Base-by-base conservation (phyloP, 768 basidiomycete genomes). In the Peribolospora kevripleyi region DNA sequence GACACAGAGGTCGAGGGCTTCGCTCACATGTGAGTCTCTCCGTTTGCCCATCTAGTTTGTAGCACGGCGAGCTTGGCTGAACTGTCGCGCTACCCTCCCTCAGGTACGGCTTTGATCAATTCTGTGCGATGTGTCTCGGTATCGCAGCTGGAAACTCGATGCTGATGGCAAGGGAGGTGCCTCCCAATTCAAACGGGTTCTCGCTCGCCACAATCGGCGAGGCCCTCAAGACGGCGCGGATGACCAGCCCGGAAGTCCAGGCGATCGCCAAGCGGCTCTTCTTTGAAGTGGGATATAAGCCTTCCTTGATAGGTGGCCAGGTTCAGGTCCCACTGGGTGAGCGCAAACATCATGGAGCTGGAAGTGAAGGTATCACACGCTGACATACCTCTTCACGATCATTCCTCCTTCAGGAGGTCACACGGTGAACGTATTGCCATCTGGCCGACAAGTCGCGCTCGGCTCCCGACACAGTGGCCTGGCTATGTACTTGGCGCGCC, bases 91-190 rank as follows among this genome's bases (percentile, higher is more conserved):
- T 37, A n/a, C 3, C 38, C 25, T 57, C 13, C 14, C 39, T 13
- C 61, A 91, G 88, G 64, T 93, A 83, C 66, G 87, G 88, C 49
- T 76, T 85, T 53, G 84, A 88, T 65, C 84, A 91, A 63, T 82
- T 84, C 3, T 90, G 86, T 61, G 81, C 84, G 5, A 90, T 93
- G 83, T 75, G 86, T 13, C 74, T 91, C 10, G 82, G 80, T 8
- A 74, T 95, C 55, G 84, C 86, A 0, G 75, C 81, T 56, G 83
- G 82, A 42, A 88, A 87, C 65, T 79, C 80, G 1, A 25, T 25
- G 25, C 25, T 25, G 25, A 25, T 25, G 25, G 25, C 25, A 25
- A 25, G 25, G 25, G 25, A 25, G 25, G 25, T 86, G 80, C 67
- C 67, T 87, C 54, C 48, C 60, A 1, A 42, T 59, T 51, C 6